Percentiles rank a stretch among this genome's conserved stretches.
These are phyloP conservation scores for Cicer pinnatifidum DNA, from an alignment of 306 rosid genomes.

Conservation along the genomic window DNA sequence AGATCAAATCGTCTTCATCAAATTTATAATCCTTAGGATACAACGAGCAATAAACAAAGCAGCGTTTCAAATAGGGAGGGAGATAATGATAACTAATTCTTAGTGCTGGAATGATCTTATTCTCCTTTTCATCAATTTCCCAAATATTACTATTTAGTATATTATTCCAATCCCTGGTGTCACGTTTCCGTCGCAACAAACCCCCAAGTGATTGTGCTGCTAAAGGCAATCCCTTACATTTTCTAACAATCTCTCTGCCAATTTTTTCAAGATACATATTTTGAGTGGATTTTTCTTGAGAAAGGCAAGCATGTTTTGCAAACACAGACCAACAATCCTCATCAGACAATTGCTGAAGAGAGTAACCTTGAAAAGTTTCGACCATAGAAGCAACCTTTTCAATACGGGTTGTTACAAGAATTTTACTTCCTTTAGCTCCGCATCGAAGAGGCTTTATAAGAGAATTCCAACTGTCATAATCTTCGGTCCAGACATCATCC, in stretches of 20 bases:
- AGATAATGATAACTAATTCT: slow-evolving; percentile 43
- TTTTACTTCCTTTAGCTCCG: slow-evolving; percentile 14
- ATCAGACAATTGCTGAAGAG: neutral
- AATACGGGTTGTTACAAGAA: slow-evolving; percentile 6
- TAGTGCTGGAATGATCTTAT: slow-evolving; percentile 31
- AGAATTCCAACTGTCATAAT: neutral
- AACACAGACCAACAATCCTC: slow-evolving; percentile 23
- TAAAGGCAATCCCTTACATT: slow-evolving; percentile 47
- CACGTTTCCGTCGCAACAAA: slow-evolving; percentile 4
- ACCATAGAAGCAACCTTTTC: neutral
- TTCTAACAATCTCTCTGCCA: slow-evolving; percentile 1
- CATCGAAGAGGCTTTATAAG: slow-evolving; percentile 3
- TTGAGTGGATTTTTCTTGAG: accelerated
- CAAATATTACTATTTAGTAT: slow-evolving; percentile 34
- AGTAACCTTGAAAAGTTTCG: neutral
- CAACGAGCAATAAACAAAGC: slow-evolving; percentile 22
- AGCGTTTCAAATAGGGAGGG: slow-evolving; percentile 32
- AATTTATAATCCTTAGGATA: slow-evolving; percentile 24
- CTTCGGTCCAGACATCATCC: slow-evolving; percentile 17
- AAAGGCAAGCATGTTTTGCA: slow-evolving; percentile 11
- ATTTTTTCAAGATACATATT: neutral
- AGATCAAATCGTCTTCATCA: neutral
- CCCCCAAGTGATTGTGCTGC: slow-evolving; percentile 39
- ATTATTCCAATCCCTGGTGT: slow-evolving; percentile 2
- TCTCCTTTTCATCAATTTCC: neutral